These are phyloP conservation scores for Lentinula guzmanii DNA, from an alignment of 768 basidiomycete genomes.

Conservation along the genomic window DNA sequence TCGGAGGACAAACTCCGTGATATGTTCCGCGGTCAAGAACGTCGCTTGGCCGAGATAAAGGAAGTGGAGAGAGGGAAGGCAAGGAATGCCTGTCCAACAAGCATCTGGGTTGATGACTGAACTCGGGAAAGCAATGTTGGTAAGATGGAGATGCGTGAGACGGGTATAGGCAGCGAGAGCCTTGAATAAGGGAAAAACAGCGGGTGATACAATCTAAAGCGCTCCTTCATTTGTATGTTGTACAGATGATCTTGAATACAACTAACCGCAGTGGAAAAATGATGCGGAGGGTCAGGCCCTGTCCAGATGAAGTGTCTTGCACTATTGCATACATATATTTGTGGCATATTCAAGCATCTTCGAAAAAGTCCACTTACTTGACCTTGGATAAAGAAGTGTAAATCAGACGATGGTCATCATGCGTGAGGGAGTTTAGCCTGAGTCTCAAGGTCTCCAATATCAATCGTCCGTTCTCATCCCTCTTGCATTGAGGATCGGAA, in stretches of 20 bases:
- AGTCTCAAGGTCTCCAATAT: slow-evolving; percentile 26
- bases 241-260: neutral
- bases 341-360: neutral
- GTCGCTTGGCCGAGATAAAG: slow-evolving; percentile 7
- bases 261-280: slow-evolving; percentile 57
- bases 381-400: slow-evolving; percentile 25
- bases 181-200: slow-evolving; percentile 18
- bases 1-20: slow-evolving; percentile 2
- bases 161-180: slow-evolving; percentile 26
- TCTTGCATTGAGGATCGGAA: slow-evolving; percentile 5
- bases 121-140: slow-evolving; percentile 26
- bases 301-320: slow-evolving; percentile 48
- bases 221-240: neutral
- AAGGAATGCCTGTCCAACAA: neutral
- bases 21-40: slow-evolving; percentile 3
- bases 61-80: slow-evolving; percentile 5
- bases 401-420: slow-evolving; percentile 22
- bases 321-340: slow-evolving; percentile 17
- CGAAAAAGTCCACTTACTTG: slow-evolving; percentile 23
- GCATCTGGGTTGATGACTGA: neutral
- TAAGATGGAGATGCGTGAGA: slow-evolving; percentile 31
- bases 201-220: slow-evolving; percentile 17
- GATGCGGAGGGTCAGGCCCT: slow-evolving; percentile 56
- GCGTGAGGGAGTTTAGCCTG: slow-evolving; percentile 32
- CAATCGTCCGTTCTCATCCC: neutral